These are phyloP conservation scores for Toxicodendron radicans DNA, from an alignment of 345 rosid species.

Conservation along the genomic window DNA sequence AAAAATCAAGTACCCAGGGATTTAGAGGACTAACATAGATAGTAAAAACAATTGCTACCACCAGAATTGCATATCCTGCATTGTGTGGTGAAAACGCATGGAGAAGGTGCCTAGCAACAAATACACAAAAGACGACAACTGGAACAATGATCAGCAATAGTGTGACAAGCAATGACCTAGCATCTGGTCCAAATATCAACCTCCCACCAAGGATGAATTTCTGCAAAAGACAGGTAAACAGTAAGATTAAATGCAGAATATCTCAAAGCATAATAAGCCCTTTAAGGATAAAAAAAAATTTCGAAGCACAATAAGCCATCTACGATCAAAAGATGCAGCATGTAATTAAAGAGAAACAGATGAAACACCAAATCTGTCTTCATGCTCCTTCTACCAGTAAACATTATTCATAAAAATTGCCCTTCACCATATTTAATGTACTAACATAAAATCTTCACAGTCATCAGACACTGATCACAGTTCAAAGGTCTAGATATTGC, in stretches of 20 bases:
- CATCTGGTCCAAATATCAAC: constrained; percentile 97
- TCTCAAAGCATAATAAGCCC: no score
- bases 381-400: not conserved
- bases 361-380: not conserved
- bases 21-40: constrained; percentile 58
- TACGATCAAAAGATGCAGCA: not conserved
- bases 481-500: constrained; percentile 1
- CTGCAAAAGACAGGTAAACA: constrained; percentile 43
- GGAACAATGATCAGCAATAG: constrained; percentile 74
- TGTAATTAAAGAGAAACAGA: not conserved
- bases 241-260: constrained; percentile 4
- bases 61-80: constrained; percentile 78
- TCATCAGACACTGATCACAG: not conserved
- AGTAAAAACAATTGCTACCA: constrained; percentile 68
- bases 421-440: not conserved
- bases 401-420: not conserved
- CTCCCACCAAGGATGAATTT: constrained; percentile 88
- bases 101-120: constrained; percentile 91
- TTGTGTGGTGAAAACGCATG: constrained; percentile 75
- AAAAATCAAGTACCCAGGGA: constrained; percentile 10
- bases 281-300: not conserved
- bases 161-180: constrained; percentile 71
- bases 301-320: constrained; percentile 1
- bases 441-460: not conserved
- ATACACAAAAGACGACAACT: constrained; percentile 72